Percentiles rank a stretch among this genome's conserved stretches.
These are phyloP conservation scores for Neolecta irregularis DNA, from an alignment of 1,139 yeast genomes.

Conservation along the genomic window DNA sequence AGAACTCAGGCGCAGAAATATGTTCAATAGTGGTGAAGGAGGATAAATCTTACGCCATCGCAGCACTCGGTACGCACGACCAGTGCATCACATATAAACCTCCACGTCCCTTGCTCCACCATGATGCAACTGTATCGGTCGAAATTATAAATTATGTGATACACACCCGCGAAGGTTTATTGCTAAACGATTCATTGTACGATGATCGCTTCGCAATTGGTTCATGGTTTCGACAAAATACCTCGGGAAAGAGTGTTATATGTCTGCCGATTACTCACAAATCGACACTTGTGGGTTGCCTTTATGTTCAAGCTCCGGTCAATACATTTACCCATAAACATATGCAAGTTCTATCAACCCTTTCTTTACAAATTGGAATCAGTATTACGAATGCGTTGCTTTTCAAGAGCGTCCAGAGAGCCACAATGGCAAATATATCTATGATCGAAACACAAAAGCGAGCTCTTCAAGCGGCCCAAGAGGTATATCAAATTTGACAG, in stretches of 20 bases:
- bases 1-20: conserved; percentile 14
- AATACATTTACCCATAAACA: conserved; percentile 15
- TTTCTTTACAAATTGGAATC: conserved; percentile 17
- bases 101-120: conserved; percentile 10
- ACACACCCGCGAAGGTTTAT: conserved; percentile 13
- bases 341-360: conserved; percentile 13
- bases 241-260: conserved; percentile 13
- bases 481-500: too few relatives aligned
- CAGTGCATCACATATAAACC: conserved; percentile 7
- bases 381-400: conserved; percentile 16
- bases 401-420: conserved; percentile 15
- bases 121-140: conserved; percentile 9
- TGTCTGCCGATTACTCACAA: conserved; percentile 15
- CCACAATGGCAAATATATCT: conserved; percentile 16
- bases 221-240: conserved; percentile 11
- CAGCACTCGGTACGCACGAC: conserved; percentile 14
- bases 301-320: conserved; percentile 16
- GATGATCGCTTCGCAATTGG: conserved; percentile 13
- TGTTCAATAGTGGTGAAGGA: conserved; percentile 15
- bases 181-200: conserved; percentile 10
- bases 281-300: conserved; percentile 13
- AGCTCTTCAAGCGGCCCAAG: conserved; percentile 14
- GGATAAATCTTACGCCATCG: conserved; percentile 11
- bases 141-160: conserved; percentile 13
- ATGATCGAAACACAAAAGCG: conserved; percentile 16